These are phyloP conservation scores for Colletotrichum trifolii DNA, from an alignment of 2,329 filamentous ascomycete genomes.

Conservation along the genomic window DNA sequence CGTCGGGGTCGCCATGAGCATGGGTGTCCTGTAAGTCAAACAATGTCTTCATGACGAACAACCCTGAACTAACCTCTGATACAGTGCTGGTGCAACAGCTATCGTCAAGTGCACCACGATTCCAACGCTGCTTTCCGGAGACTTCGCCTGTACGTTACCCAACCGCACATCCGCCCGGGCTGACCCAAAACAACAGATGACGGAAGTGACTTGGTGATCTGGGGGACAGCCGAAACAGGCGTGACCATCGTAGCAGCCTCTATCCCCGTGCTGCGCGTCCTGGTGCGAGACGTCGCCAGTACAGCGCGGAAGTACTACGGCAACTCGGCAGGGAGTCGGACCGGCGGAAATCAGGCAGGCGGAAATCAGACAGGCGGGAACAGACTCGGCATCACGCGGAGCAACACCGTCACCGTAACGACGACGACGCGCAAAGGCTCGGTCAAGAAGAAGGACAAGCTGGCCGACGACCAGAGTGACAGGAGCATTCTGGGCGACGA, in stretches of 20 bases:
- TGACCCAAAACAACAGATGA: constrained; percentile 32
- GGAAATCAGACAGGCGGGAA: constrained; percentile 4
- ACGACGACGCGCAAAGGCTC: constrained; percentile 21
- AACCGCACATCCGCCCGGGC: constrained; percentile 39
- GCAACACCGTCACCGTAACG: constrained; percentile 25
- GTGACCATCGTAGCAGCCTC: constrained; percentile 32
- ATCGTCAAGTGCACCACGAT: constrained; percentile 36
- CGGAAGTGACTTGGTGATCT: constrained; percentile 20
- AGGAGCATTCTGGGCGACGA: constrained; percentile 27
- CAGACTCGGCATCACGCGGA: constrained; percentile 5
- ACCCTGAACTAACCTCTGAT: not conserved
- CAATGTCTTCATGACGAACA: not conserved
- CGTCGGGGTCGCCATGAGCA: constrained; percentile 35
- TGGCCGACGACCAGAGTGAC: constrained; percentile 35
- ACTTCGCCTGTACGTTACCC: constrained; percentile 25
- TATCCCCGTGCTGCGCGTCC: constrained; percentile 36
- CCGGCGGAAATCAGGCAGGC: constrained; percentile 1
- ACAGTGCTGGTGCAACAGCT: constrained; percentile 36
- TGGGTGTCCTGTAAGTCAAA: constrained; percentile 33
- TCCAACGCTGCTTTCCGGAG: constrained; percentile 24
- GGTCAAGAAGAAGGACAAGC: constrained; percentile 21
- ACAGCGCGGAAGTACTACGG: constrained; percentile 21
- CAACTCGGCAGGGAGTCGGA: constrained; percentile 11
- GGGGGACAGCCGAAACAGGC: constrained; percentile 23
- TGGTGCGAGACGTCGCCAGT: constrained; percentile 29